Conservation (phyloP, 352 stramenopile species). For the Phytophthora ramorum region DNA sequence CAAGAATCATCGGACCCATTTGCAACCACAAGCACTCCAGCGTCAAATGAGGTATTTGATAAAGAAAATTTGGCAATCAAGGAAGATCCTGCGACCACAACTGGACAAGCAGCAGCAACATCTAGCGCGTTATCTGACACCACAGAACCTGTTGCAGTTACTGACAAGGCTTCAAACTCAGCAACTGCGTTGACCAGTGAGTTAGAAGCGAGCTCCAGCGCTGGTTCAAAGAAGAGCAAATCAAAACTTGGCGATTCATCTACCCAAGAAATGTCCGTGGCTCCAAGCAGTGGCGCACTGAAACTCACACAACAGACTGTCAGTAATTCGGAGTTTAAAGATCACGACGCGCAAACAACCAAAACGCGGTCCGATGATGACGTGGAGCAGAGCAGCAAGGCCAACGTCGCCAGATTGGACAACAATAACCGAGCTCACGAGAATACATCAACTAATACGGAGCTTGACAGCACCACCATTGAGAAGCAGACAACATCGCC, state of each 20-base stretch:
- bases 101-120: background rate
- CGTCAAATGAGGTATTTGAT: background rate
- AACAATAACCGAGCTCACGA: too few relatives aligned
- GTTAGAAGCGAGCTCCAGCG: background rate
- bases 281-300: background rate
- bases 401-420: too few relatives aligned
- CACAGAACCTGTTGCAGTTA: background rate
- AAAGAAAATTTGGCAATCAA: background rate
- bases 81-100: background rate
- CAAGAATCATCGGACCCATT: background rate
- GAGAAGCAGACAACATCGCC: too few relatives aligned
- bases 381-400: too few relatives aligned
- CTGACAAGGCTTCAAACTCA: background rate
- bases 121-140: background rate
- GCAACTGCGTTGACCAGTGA: too few relatives aligned
- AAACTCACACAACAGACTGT: background rate
- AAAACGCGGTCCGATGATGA: background rate
- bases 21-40: background rate
- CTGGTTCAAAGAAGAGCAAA: background rate
- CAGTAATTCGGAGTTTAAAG: background rate
- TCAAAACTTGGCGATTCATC: background rate
- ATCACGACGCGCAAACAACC: background rate
- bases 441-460: too few relatives aligned
- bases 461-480: too few relatives aligned
- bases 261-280: background rate